phyloP scores from a whole-genome alignment of 2,329 filamentous ascomycete genomes.

The Aspergillus latus region DNA sequence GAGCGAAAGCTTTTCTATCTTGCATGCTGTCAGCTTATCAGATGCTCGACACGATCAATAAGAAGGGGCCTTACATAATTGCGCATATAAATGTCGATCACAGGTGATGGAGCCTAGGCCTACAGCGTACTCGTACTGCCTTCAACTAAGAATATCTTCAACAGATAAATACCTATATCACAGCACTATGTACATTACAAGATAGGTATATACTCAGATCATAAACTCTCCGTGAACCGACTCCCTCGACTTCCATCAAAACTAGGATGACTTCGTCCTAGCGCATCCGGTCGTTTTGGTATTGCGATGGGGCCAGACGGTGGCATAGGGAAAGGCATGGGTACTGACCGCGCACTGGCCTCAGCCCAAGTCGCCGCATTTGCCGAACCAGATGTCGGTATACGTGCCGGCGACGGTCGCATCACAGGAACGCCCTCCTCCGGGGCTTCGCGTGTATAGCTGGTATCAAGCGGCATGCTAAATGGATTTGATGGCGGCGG shows the following conservation, averaged over 20 bases:
- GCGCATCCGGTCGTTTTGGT: conserved; percentile 35
- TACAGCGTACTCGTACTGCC: neutral
- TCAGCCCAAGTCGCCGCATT: conserved; percentile 28
- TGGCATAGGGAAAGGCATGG: conserved; percentile 17
- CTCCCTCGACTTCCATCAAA: conserved; percentile 48
- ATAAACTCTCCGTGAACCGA: conserved; percentile 44
- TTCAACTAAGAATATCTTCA: neutral
- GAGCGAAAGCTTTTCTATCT: neutral
- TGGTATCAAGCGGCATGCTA: conserved; percentile 33
- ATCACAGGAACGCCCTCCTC: conserved; percentile 37
- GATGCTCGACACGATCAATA: neutral
- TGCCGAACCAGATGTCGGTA: conserved; percentile 41
- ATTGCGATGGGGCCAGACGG: conserved; percentile 27
- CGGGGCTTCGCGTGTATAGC: conserved; percentile 32
- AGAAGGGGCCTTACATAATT: neutral
- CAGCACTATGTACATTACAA: conserved; percentile 10
- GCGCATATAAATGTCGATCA: neutral
- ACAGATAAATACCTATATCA: neutral
- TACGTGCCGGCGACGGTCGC: conserved; percentile 45
- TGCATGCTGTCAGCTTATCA: conserved; percentile 1
- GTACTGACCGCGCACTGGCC: conserved; percentile 26
- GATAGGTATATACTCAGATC: conserved; percentile 14
- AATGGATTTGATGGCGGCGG: conserved; percentile 32
- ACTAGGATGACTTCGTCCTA: conserved; percentile 45
- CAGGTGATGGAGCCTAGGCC: neutral